These are phyloP conservation scores for Garcia nutans DNA, from an alignment of 345 rosid species.

Conservation along the genomic window DNA sequence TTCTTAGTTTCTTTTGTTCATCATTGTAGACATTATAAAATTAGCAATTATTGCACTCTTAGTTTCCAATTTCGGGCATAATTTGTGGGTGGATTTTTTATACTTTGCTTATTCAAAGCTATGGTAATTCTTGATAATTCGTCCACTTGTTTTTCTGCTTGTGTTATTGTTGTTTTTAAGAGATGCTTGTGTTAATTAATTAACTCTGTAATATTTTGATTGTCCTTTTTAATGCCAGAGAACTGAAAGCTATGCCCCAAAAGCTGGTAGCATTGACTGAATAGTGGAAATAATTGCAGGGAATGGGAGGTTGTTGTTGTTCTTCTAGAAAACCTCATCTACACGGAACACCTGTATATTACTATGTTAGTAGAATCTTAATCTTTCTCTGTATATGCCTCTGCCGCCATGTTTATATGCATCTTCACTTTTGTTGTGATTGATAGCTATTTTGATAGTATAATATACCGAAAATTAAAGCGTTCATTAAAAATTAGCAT, in stretches of 20 bases:
- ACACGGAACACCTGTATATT: slow-evolving; percentile 74
- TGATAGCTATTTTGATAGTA: not conserved
- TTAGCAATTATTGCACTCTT: not conserved
- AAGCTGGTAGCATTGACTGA: slow-evolving; percentile 21
- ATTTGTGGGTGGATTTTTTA: not conserved
- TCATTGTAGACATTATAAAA: not conserved
- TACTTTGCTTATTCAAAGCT: not conserved
- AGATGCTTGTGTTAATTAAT: too few relatives aligned
- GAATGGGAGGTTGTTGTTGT: slow-evolving; percentile 94
- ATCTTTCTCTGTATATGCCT: not conserved
- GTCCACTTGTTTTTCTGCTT: not conserved
- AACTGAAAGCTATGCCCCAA: slow-evolving; percentile 36
- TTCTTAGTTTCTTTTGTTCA: not conserved
- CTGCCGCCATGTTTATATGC: not conserved
- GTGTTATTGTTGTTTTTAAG: not conserved
- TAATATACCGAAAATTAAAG: not conserved
- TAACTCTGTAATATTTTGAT: not conserved
- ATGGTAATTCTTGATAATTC: not conserved
- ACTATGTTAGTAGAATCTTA: slow-evolving; percentile 53
- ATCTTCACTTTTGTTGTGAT: slow-evolving; percentile 8
- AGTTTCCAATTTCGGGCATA: not conserved
- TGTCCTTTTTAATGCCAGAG: slow-evolving; percentile 9
- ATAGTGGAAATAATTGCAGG: slow-evolving; percentile 28
- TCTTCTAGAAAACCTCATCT: slow-evolving; percentile 76
- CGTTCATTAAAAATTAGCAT: not conserved